Conservation (phyloP, 257 asterid genomes). For the Catharanthus roseus region DNA sequence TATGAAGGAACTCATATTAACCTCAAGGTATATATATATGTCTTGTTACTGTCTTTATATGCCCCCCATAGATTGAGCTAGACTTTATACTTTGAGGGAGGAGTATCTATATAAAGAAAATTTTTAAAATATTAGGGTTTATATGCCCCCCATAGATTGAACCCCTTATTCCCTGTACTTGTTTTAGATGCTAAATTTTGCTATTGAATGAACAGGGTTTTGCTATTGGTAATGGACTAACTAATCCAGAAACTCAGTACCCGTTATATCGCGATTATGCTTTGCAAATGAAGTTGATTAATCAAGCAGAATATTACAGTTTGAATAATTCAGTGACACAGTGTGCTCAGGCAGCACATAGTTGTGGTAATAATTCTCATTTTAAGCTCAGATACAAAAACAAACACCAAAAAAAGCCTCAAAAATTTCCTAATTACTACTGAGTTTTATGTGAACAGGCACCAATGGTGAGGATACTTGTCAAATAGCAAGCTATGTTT, state of each 20-base stretch:
- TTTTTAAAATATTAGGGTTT: too few relatives aligned
- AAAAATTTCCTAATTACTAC: background rate
- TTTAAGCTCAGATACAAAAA: background rate
- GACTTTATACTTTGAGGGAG: too few relatives aligned
- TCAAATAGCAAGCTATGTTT: conserved; percentile 27
- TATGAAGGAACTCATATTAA: conserved; percentile 7
- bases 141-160: too few relatives aligned
- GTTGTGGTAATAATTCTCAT: conserved; percentile 39
- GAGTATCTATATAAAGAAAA: too few relatives aligned
- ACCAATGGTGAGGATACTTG: conserved; percentile 38
- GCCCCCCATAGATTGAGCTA: too few relatives aligned
- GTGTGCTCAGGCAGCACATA: conserved; percentile 38
- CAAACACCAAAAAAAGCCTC: background rate
- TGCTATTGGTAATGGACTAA: conserved; percentile 65
- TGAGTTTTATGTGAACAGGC: conserved; percentile 24
- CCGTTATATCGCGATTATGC: conserved; percentile 50
- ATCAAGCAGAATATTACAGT: conserved; percentile 28
- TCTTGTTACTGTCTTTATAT: background rate
- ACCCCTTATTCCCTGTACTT: too few relatives aligned
- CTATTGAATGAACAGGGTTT: conserved; percentile 55
- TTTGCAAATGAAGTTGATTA: conserved; percentile 41
- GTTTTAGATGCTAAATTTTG: too few relatives aligned
- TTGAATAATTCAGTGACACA: conserved; percentile 22
- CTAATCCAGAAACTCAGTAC: conserved; percentile 58
- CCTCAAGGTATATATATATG: conserved; percentile 4